Conservation (phyloP, 345 rosid species). For the Salix dunnii region DNA sequence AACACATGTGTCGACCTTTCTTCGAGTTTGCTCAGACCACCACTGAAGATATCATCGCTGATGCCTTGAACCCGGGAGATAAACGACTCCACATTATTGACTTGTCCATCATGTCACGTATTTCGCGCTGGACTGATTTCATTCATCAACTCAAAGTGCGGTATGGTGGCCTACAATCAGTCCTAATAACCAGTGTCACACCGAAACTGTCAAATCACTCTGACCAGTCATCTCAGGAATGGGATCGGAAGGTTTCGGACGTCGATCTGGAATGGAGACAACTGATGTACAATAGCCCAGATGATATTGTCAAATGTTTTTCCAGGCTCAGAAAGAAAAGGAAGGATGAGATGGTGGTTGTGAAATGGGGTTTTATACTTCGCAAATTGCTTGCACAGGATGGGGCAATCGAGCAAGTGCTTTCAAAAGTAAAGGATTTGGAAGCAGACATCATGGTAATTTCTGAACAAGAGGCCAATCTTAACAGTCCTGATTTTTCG, state of each 20-base stretch:
- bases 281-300: constrained; percentile 43
- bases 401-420: constrained; percentile 46
- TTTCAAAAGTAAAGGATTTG: background rate
- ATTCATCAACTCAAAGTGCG: background rate
- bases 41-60: background rate
- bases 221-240: background rate
- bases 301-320: constrained; percentile 64
- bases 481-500: background rate
- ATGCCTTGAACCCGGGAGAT: background rate
- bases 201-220: background rate
- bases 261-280: constrained; percentile 27
- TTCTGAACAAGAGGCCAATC: background rate
- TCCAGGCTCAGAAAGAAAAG: constrained; percentile 37
- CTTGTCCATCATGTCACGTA: background rate
- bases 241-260: too few relatives aligned
- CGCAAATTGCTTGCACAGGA: constrained; percentile 49
- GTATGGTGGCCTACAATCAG: background rate
- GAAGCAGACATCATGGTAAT: background rate
- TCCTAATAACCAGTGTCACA: background rate
- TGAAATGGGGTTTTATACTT: constrained; percentile 75
- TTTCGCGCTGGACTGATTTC: background rate
- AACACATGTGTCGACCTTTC: background rate
- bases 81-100: background rate
- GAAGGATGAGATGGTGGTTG: constrained; percentile 66
- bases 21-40: background rate